A percentile compares a stretch with the other conserved stretches of the same genome.
Conservation (phyloP, 176 grass and related monocot species). For the Oropetium thomaeum region DNA sequence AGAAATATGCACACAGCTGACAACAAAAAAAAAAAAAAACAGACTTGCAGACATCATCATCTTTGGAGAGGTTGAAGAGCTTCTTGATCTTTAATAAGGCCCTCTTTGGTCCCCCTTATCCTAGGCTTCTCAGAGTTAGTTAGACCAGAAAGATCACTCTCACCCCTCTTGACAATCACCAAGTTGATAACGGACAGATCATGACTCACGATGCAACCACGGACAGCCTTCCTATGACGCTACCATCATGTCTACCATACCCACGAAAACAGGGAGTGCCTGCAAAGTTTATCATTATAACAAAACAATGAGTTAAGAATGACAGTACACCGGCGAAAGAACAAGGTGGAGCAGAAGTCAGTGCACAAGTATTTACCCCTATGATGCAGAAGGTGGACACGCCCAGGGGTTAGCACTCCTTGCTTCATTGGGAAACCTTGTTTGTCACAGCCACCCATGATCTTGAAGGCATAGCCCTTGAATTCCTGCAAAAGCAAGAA, state of each 20-base stretch:
- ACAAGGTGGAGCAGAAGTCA: too few relatives aligned
- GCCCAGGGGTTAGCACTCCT: constrained; percentile 64
- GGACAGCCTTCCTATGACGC: constrained; percentile 78
- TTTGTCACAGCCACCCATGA: constrained; percentile 92
- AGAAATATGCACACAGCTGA: neutral
- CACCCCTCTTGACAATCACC: constrained; percentile 91
- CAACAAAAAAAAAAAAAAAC: neutral
- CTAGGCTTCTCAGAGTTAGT: constrained; percentile 87
- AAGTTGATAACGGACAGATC: constrained; percentile 80
- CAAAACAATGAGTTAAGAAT: neutral
- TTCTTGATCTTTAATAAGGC: constrained; percentile 85
- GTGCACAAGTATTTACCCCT: constrained; percentile 48
- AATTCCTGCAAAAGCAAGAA: constrained; percentile 54
- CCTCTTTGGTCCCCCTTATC: constrained; percentile 95
- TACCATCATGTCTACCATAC: constrained; percentile 71
- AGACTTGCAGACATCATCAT: constrained; percentile 83
- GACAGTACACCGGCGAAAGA: neutral
- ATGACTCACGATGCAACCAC: constrained; percentile 90
- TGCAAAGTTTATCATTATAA: neutral
- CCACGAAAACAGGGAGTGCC: constrained; percentile 91
- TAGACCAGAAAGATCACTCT: constrained; percentile 79
- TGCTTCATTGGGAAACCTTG: constrained; percentile 96
- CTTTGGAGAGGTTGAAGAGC: constrained; percentile 81
- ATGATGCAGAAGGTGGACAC: constrained; percentile 77
- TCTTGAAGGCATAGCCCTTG: constrained; percentile 93